phyloP scores from a whole-genome alignment of 2,329 filamentous ascomycete genomes.

The Phyllosticta citrichinensis region DNA sequence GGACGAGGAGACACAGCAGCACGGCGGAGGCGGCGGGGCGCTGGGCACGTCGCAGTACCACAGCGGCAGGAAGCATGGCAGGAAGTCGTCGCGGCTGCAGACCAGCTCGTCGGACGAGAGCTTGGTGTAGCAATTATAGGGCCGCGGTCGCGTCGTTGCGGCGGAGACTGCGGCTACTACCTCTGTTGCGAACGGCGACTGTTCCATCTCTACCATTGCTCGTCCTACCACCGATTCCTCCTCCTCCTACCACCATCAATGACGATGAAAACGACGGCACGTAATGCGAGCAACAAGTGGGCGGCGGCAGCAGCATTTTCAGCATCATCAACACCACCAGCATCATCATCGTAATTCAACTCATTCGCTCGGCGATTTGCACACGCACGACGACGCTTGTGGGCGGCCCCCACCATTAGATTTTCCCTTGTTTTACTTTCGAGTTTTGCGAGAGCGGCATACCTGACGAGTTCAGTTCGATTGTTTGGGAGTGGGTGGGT shows the following conservation, averaged over 20 bases:
- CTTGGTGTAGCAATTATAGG: not conserved
- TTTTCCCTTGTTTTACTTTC: not conserved
- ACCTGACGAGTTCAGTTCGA: not conserved
- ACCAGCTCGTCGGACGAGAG: not conserved
- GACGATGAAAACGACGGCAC: not conserved
- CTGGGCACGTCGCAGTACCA: not conserved
- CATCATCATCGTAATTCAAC: not conserved
- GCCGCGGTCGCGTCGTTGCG: not conserved
- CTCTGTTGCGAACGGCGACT: not conserved
- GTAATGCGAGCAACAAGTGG: not conserved
- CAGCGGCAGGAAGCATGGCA: not conserved
- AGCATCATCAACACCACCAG: not conserved
- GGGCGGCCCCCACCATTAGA: not conserved
- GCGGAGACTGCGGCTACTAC: not conserved
- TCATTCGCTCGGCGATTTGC: not conserved
- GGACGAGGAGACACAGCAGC: not conserved
- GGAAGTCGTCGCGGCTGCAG: not conserved
- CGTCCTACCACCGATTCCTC: too few species aligned
- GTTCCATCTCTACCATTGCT: not conserved
- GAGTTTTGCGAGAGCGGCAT: not conserved
- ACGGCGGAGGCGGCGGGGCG: not conserved
- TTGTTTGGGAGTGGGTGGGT: too few species aligned
- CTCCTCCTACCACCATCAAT: not conserved
- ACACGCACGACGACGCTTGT: too few species aligned
- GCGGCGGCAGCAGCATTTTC: not conserved